A percentile compares a stretch with the other conserved stretches of the same genome.
Conservation (phyloP, 371 early-diverging fungal genomes). For the Mucor irregularis region DNA sequence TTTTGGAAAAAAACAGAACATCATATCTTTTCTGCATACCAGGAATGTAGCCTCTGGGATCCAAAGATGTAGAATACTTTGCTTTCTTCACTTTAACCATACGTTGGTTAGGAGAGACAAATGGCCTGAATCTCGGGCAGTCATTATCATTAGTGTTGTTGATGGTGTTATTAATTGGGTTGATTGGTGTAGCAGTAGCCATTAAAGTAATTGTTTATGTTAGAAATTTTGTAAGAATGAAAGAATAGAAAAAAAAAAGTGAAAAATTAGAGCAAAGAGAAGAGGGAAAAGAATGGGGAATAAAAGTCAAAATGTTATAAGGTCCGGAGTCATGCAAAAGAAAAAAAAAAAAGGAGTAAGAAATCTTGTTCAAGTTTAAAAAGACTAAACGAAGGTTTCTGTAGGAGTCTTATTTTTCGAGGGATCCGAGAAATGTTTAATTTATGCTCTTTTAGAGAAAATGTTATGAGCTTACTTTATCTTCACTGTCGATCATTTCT, state of each 20-base stretch:
- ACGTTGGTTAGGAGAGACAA: conserved; percentile 18
- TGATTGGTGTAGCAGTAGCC: too few relatives aligned
- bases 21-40: conserved; percentile 31
- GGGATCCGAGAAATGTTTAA: conserved; percentile 22
- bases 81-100: conserved; percentile 29
- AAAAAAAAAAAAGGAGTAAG: not conserved
- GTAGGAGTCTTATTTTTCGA: conserved; percentile 3
- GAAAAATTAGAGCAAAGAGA: conserved; percentile 5
- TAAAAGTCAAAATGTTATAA: not conserved
- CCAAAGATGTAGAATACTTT: conserved; percentile 63
- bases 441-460: conserved; percentile 24
- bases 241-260: conserved; percentile 1
- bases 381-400: conserved; percentile 1
- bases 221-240: not conserved
- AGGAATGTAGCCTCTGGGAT: conserved; percentile 69
- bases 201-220: too few relatives aligned
- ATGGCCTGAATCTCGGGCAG: conserved; percentile 31
- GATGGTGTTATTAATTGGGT: not conserved
- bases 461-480: conserved; percentile 3
- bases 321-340: not conserved
- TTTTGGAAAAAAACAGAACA: not conserved
- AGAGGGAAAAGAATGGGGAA: not conserved
- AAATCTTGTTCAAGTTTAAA: not conserved
- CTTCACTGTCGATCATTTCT: conserved; percentile 1
- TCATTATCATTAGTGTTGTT: conserved; percentile 20